A percentile compares a stretch with the other conserved stretches of the same genome.
phyloP scores from a whole-genome alignment of 306 rosid genomes.

The Gynostemma pentaphyllum region DNA sequence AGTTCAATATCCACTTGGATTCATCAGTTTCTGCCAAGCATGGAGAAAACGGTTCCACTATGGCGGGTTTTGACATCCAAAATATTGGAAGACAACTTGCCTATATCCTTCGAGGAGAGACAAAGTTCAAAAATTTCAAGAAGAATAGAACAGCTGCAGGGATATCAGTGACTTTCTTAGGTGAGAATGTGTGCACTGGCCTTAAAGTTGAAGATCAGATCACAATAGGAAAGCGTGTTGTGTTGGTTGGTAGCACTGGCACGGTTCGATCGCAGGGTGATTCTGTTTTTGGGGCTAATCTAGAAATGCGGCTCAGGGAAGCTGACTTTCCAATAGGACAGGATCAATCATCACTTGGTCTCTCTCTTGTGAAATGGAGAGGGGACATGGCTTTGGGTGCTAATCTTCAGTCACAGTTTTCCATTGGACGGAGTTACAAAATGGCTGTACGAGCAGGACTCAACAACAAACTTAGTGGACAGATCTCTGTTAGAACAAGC shows the following conservation, averaged over 20 bases:
- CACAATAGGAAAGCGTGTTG: conserved; percentile 74
- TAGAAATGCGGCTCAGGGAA: conserved; percentile 86
- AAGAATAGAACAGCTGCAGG: conserved; percentile 88
- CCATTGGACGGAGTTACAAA: conserved; percentile 80
- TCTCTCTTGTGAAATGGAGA: conserved; percentile 88
- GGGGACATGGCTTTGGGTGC: conserved; percentile 86
- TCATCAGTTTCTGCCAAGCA: conserved; percentile 82
- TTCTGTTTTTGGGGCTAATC: conserved; percentile 79
- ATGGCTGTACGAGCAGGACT: conserved; percentile 81
- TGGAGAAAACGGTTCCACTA: conserved; percentile 75
- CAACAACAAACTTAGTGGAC: conserved; percentile 96
- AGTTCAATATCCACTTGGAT: conserved; percentile 87
- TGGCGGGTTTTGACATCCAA: conserved; percentile 98
- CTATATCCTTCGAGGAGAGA: conserved; percentile 53
- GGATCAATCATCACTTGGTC: conserved; percentile 78
- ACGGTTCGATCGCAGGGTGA: conserved; percentile 71
- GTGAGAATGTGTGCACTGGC: conserved; percentile 81
- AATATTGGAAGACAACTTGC: conserved; percentile 53
- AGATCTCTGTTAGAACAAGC: conserved; percentile 71
- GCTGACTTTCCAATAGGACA: conserved; percentile 97
- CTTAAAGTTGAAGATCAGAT: conserved; percentile 87
- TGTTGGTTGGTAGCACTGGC: conserved; percentile 77
- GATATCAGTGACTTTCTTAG: conserved; percentile 71
- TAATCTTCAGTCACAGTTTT: conserved; percentile 75
- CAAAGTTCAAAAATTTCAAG: conserved; percentile 61